These are phyloP conservation scores for Andrographis paniculata DNA, from an alignment of 305 asterid genomes.

Conservation along the genomic window DNA sequence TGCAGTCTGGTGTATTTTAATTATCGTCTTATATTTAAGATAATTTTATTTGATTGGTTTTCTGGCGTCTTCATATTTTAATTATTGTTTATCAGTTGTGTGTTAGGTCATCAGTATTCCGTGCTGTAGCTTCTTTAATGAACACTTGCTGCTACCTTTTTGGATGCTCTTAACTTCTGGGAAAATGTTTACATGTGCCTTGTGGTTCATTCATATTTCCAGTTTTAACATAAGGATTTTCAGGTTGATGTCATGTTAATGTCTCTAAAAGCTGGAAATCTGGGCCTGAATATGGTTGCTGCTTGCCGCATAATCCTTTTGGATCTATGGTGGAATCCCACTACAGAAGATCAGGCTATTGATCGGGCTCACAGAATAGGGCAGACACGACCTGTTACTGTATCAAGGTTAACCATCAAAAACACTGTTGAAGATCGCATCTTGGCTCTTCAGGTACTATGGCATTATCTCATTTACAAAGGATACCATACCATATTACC, in stretches of 20 bases:
- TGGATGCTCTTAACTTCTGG: neutral
- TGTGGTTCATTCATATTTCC: slow-evolving; percentile 3
- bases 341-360: slow-evolving; percentile 98
- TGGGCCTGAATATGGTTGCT: slow-evolving; percentile 98
- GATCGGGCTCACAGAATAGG: slow-evolving; percentile 99
- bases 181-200: slow-evolving; percentile 4
- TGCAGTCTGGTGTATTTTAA: slow-evolving; percentile 18
- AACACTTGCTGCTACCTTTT: neutral
- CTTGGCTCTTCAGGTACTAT: slow-evolving; percentile 79
- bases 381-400: slow-evolving; percentile 89
- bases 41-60: neutral
- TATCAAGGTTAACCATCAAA: slow-evolving; percentile 78
- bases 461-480: neutral
- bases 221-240: slow-evolving; percentile 15
- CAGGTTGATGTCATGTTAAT: slow-evolving; percentile 97
- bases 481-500: no score
- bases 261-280: slow-evolving; percentile 99
- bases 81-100: slow-evolving; percentile 8
- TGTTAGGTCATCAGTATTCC: slow-evolving; percentile 1
- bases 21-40: slow-evolving; percentile 9
- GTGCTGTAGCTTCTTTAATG: slow-evolving; percentile 6
- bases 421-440: slow-evolving; percentile 96
- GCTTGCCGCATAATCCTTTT: slow-evolving; percentile 90
- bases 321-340: slow-evolving; percentile 99
- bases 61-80: slow-evolving; percentile 2